phyloP scores from a whole-genome alignment of 345 rosid genomes.

The Turnera subulata region DNA sequence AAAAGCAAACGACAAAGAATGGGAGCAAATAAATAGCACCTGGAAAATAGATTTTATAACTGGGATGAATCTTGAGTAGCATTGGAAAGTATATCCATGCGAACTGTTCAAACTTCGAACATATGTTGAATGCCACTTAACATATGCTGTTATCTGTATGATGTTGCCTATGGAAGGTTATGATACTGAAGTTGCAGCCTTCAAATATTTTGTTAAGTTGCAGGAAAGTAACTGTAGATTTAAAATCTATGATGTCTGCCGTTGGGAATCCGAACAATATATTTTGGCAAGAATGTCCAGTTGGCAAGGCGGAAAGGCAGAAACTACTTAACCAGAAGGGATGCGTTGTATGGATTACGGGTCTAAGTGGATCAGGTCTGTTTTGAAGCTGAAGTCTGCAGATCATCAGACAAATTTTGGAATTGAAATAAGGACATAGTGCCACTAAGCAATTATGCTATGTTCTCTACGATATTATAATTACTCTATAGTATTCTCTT shows the following conservation, averaged over 20 bases:
- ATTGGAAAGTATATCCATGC: too few relatives aligned
- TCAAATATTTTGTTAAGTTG: too few relatives aligned
- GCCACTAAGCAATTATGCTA: not conserved
- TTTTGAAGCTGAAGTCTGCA: not conserved
- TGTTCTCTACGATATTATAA: not conserved
- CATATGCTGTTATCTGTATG: too few relatives aligned
- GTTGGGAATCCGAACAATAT: conserved; percentile 63
- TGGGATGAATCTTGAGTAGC: too few relatives aligned
- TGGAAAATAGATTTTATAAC: too few relatives aligned
- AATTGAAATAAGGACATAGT: not conserved
- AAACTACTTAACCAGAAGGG: conserved; percentile 75
- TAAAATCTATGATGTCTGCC: conserved; percentile 45
- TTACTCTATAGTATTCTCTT: not conserved
- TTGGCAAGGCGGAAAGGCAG: conserved; percentile 77
- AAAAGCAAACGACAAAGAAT: too few relatives aligned
- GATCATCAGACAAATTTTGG: not conserved
- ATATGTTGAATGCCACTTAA: too few relatives aligned
- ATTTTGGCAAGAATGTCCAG: conserved; percentile 89
- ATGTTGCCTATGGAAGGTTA: too few relatives aligned
- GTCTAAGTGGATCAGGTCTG: conserved; percentile 94
- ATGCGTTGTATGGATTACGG: conserved; percentile 94
- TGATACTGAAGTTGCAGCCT: too few relatives aligned
- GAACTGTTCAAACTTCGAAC: too few relatives aligned
- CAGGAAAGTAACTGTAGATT: conserved; percentile 15
- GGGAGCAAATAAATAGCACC: too few relatives aligned